These are phyloP conservation scores for Magnaporthiopsis incrustans DNA, from an alignment of 2,329 filamentous ascomycete genomes.

Conservation along the genomic window DNA sequence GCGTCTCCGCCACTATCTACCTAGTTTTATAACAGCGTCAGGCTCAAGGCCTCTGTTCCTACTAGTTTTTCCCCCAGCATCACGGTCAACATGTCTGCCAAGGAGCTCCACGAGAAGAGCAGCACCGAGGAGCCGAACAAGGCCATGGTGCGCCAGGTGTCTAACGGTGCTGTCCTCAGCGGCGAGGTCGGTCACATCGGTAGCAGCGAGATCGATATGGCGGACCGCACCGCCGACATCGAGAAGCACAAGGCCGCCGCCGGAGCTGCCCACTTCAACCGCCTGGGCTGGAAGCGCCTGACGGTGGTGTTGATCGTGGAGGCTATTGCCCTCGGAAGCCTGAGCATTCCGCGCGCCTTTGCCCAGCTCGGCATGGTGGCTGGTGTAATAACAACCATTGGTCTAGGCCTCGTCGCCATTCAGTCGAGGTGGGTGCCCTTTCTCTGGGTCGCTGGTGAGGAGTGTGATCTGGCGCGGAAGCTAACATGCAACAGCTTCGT, in stretches of 20 bases:
- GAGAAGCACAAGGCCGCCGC: conserved; percentile 13
- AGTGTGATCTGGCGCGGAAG: too few relatives aligned
- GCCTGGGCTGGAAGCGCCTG: conserved; percentile 49
- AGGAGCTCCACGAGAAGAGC: background rate
- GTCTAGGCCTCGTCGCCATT: conserved; percentile 29
- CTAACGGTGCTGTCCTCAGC: conserved; percentile 48
- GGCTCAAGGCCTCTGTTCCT: background rate
- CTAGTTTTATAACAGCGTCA: background rate
- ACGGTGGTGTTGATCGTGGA: conserved; percentile 49
- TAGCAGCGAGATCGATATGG: conserved; percentile 32
- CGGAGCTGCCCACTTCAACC: conserved; percentile 41
- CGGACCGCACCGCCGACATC: conserved; percentile 16
- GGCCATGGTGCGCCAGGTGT: background rate
- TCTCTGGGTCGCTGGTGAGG: too few relatives aligned
- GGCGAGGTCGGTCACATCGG: conserved; percentile 57
- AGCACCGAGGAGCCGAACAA: background rate
- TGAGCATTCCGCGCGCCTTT: conserved; percentile 44
- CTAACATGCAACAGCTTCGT: conserved; percentile 24
- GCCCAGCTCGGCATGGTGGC: conserved; percentile 44
- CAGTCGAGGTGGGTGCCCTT: conserved; percentile 15
- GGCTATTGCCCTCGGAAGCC: conserved; percentile 45
- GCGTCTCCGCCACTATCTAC: background rate
- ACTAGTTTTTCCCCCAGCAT: background rate
- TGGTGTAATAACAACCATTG: conserved; percentile 27
- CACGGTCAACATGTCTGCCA: background rate